Evolutionary conservation across 441 rosid species (phyloP), one percentile per base, ranked within the genome.

Genomic region (Syzygium malaccense): DNA sequence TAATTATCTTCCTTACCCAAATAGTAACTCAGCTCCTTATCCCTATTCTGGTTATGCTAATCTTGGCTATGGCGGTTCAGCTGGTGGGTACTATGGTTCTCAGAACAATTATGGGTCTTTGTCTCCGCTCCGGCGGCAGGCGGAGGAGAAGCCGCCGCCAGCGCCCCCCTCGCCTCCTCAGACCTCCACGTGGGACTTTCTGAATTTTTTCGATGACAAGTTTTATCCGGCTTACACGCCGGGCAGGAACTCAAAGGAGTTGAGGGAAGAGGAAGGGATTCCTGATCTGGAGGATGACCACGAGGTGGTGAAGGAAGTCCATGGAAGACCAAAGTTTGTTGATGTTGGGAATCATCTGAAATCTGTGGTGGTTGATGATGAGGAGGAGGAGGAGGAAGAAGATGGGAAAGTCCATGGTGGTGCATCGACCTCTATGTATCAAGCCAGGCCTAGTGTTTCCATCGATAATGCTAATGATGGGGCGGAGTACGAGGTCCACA

Each of bases 221-320:
- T 91, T 78, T 79, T 93, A 94, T 80, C 92, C 92, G 17, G 54
- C 92, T 28, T 92, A 94, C 62, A 91, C 95, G 37, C 96, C 97
- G 58, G 93, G 93, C 88, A 87, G 97, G 92, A 92, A 97, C 88
- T 98, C 94, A 3, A 96, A 93, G 91, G 99, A 97, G 85, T 87
- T 96, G 85, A 95, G 99, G 87, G 99, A 98, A 41, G 98, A 94
- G 90, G 99, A 97, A 90, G 99, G 98, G 54, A 96, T 98, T 14
- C 99, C 99, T 88, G 99, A 98, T 87, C 93, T 98, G 92, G 99
- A 98, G 91, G 97, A 97, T 25, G 99, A 95, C 32, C 93, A 92
- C 75, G 99, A 97, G 92, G 95, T 94, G 53, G 96, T 96, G 56
- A 98, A 97, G 91, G 89, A 96, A 90, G 98, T 98, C 33, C 92